phyloP scores from a whole-genome alignment of 192 early-diverging fungal species.

The Bifiguratus adelaidae region DNA sequence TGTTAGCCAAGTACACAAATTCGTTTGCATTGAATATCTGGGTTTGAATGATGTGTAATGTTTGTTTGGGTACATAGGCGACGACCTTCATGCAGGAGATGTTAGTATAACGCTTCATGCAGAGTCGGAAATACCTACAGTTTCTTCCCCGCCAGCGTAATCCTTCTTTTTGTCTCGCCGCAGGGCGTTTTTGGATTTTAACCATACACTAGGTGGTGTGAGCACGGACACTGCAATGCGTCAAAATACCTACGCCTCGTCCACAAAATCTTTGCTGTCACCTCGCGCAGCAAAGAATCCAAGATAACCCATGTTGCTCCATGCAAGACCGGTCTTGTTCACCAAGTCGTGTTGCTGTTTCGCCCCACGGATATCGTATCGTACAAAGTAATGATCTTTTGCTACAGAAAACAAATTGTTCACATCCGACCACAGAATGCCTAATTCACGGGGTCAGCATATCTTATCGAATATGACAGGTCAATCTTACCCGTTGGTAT shows the following conservation, averaged over 20 bases:
- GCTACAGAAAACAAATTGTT: slow-evolving; percentile 58
- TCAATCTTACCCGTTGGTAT: slow-evolving; percentile 46
- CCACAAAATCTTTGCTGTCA: slow-evolving; percentile 23
- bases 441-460: slow-evolving; percentile 12
- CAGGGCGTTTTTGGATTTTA: slow-evolving; percentile 1
- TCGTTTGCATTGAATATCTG: slow-evolving; percentile 51
- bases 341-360: slow-evolving; percentile 35
- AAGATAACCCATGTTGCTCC: slow-evolving; percentile 57
- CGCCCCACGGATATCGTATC: slow-evolving; percentile 37
- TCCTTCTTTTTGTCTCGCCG: neutral
- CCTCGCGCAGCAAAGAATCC: slow-evolving; percentile 45
- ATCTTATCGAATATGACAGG: neutral
- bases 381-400: slow-evolving; percentile 66
- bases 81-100: neutral
- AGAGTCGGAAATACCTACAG: neutral
- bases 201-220: too few relatives aligned
- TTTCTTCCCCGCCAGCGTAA: too few relatives aligned
- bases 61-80: slow-evolving; percentile 25
- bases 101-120: neutral
- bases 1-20: slow-evolving; percentile 57
- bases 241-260: slow-evolving; percentile 11
- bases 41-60: slow-evolving; percentile 24
- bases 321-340: slow-evolving; percentile 36
- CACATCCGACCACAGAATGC: slow-evolving; percentile 54
- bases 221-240: neutral